Evolutionary conservation across 768 basidiomycete genomes (phyloP), one percentile per base, ranked within the genome.

Genomic region (Cystobasidium onofrii): DNA sequence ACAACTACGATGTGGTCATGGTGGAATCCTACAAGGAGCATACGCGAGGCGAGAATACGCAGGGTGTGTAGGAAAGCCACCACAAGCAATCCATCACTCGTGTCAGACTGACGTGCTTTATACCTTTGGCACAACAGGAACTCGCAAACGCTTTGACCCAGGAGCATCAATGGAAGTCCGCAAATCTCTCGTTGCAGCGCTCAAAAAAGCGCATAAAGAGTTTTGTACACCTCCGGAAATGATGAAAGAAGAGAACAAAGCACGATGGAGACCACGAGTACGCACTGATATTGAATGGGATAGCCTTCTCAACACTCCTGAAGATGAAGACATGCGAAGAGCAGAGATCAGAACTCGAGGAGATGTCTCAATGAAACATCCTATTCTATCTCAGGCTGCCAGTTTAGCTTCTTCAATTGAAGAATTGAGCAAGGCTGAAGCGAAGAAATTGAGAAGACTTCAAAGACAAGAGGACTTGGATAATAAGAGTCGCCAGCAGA

Each of bases 251-350:
- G 84, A 84, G 36, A 83, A 85, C 77, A 75, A 88, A 20, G 82
- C 82, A 52, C 81, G 80, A 1, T 94, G 92, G 93, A 83, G 82
- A 75, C 87, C 89, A 20, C 81, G 83, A 1, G 87, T 92, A 0
- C 88, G 87, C 78, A 80, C 78, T 52, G 82, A 85, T 1, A 84
- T 96, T 29, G 85, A 93, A 79, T 95, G 93, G 93, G 29, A 39
- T 13, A 31, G 34, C 36, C 34, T 60, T 7, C 17, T 29, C 10
- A 39, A 36, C 55, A 23, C 17, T 15, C 25, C 69, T 13, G 84
- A 87, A 18, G 83, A 80, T 1, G 84, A 27, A 18, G 69, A 52
- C 39, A 12, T 65, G 33, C 29, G 31, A 69, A 64, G 29, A 41
- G 50, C 23, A 43, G 23, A 34, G 31, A 18, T 41, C 13, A 46